Percentiles rank a stretch among this genome's conserved stretches.
Evolutionary conservation across 768 basidiomycete genomes (phyloP).

Genomic region (Crepidotus variabilis): DNA sequence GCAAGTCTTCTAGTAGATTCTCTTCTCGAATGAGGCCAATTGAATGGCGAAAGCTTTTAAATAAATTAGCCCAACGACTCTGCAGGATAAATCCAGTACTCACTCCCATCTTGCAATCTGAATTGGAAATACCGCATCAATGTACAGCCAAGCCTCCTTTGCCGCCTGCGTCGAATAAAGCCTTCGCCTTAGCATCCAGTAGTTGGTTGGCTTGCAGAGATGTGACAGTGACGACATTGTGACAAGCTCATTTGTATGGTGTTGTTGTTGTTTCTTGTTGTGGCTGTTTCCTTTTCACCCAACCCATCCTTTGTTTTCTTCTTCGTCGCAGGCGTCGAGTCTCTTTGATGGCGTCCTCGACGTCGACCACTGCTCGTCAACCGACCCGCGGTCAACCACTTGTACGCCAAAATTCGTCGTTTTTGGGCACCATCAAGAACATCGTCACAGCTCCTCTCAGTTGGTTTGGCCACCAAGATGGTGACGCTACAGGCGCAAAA

Average conservation of each 20-base stretch:
- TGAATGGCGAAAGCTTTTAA: constrained; percentile 55
- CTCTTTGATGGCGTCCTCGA: constrained; percentile 31
- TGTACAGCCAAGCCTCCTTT: constrained; percentile 61
- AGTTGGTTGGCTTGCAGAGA: background rate
- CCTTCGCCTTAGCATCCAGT: constrained; percentile 1
- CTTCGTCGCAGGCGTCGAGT: constrained; percentile 28
- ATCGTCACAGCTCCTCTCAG: constrained; percentile 63
- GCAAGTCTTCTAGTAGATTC: constrained; percentile 45
- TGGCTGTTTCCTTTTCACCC: constrained; percentile 2
- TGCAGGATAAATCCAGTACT: constrained; percentile 22
- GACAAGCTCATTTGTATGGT: background rate
- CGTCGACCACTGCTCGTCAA: constrained; percentile 24
- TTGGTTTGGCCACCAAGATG: constrained; percentile 50
- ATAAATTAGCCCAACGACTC: constrained; percentile 4
- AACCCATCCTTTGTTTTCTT: constrained; percentile 22
- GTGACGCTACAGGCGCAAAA: constrained; percentile 51
- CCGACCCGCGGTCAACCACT: constrained; percentile 28
- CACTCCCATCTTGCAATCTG: constrained; percentile 72
- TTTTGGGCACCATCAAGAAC: constrained; percentile 61
- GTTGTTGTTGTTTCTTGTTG: constrained; percentile 5
- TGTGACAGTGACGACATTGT: background rate
- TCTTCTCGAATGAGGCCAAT: constrained; percentile 60
- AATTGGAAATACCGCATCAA: constrained; percentile 79
- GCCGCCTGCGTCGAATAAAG: constrained; percentile 10
- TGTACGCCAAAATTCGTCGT: constrained; percentile 51